Evolutionary conservation across 306 rosid genomes (phyloP).

Genomic region (Trichosanthes truncata): DNA sequence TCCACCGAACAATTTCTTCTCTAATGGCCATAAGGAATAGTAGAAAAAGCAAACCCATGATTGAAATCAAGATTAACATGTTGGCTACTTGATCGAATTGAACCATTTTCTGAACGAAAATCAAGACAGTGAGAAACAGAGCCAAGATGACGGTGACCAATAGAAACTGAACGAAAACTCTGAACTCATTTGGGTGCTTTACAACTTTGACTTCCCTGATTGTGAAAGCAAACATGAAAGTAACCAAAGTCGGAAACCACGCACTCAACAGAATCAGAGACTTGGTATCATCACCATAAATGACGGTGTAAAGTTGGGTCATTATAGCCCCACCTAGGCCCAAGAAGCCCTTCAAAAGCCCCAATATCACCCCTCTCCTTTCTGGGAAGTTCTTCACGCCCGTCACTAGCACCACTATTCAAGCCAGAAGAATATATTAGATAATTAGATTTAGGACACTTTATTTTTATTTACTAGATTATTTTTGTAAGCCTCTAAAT

Average conservation of each 20-base stretch:
- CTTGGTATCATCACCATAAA: constrained; percentile 2
- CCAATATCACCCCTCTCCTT: constrained; percentile 26
- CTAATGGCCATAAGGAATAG: constrained; percentile 15
- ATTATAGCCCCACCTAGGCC: constrained; percentile 21
- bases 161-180: not conserved
- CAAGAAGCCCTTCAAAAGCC: constrained; percentile 12
- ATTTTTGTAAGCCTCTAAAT: no score
- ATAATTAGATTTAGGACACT: no score
- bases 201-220: constrained; percentile 13
- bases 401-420: constrained; percentile 13
- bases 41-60: constrained; percentile 8
- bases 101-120: not conserved
- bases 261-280: constrained; percentile 22
- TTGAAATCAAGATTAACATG: not conserved
- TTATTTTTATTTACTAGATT: no score
- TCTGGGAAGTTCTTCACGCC: constrained; percentile 34
- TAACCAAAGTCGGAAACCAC: constrained; percentile 27
- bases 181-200: constrained; percentile 16
- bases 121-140: constrained; percentile 12
- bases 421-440: no score
- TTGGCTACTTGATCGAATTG: constrained; percentile 8
- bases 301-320: constrained; percentile 18
- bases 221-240: constrained; percentile 10
- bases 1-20: constrained; percentile 18
- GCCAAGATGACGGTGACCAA: constrained; percentile 6